Conservation (phyloP, 345 rosid genomes). For the Dipteronia dyeriana region DNA sequence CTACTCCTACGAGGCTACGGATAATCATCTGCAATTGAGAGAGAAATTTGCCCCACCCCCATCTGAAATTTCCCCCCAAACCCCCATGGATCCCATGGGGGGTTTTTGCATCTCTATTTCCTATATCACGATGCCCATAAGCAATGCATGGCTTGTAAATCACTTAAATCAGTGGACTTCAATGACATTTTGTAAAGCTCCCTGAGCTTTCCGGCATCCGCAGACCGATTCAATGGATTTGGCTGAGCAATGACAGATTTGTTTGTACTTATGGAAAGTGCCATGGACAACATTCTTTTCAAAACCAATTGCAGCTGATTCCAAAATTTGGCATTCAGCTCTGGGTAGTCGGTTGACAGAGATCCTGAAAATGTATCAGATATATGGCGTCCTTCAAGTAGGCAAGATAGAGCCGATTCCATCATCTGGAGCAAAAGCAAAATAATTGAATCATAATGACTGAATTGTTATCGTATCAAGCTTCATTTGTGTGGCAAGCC, state of each 20-base stretch:
- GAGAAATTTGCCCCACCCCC: too few relatives aligned
- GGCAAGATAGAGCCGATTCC: conserved; percentile 64
- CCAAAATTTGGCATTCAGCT: conserved; percentile 66
- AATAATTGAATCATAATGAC: conserved; percentile 11
- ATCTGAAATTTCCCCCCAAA: too few relatives aligned
- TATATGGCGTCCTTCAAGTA: conserved; percentile 66
- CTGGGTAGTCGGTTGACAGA: conserved; percentile 40
- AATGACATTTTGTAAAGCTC: conserved; percentile 79
- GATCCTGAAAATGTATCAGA: conserved; percentile 37
- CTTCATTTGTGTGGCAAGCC: not conserved
- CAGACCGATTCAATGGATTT: conserved; percentile 34
- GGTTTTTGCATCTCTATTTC: not conserved
- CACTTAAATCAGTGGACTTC: conserved; percentile 49
- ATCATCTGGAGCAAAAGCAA: conserved; percentile 55
- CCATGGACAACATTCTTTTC: conserved; percentile 58
- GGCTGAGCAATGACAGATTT: conserved; percentile 33
- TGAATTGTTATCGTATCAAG: not conserved
- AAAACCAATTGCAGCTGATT: conserved; percentile 66
- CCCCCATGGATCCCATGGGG: too few relatives aligned
- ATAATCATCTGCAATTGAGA: too few relatives aligned
- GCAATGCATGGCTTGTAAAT: conserved; percentile 56
- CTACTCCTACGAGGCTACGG: too few relatives aligned
- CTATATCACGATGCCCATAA: conserved; percentile 57
- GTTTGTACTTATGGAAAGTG: conserved; percentile 40
- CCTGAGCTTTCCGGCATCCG: conserved; percentile 61